Conservation (phyloP, 495 filamentous ascomycete species). For the Tuber magnatum region DNA sequence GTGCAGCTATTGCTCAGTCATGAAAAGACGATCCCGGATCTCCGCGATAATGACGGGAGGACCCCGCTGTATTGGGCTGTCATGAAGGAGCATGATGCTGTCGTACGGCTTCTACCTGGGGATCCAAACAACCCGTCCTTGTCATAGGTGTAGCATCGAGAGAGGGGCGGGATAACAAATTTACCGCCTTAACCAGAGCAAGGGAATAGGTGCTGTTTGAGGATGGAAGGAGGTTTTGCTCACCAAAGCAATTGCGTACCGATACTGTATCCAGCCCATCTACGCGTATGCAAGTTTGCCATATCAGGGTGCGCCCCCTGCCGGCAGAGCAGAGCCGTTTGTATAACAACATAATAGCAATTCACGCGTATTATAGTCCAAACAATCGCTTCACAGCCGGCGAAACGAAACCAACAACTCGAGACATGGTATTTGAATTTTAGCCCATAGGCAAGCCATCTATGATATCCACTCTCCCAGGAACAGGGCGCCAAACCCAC, state of each 20-base stretch:
- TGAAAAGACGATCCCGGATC: background rate
- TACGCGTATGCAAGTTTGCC: background rate
- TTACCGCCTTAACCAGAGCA: background rate
- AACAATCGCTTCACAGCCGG: background rate
- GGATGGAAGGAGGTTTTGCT: background rate
- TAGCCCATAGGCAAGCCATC: background rate
- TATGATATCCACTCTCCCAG: background rate
- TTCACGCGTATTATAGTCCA: background rate
- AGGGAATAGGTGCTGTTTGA: background rate
- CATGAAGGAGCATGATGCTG: background rate
- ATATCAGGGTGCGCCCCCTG: background rate
- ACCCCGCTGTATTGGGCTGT: conserved; percentile 2
- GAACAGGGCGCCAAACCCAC: background rate
- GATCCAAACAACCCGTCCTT: background rate
- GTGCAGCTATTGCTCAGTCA: background rate
- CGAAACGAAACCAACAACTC: background rate
- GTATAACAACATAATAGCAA: background rate
- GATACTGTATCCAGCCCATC: background rate
- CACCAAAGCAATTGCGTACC: background rate
- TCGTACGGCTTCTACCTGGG: background rate
- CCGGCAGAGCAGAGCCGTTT: background rate
- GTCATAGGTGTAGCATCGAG: background rate
- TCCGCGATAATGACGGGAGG: background rate
- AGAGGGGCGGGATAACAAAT: background rate
- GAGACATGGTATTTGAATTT: background rate